These are phyloP conservation scores for Aspergillaceae sp. DNA, from an alignment of 2,329 filamentous ascomycete species.

Conservation along the genomic window DNA sequence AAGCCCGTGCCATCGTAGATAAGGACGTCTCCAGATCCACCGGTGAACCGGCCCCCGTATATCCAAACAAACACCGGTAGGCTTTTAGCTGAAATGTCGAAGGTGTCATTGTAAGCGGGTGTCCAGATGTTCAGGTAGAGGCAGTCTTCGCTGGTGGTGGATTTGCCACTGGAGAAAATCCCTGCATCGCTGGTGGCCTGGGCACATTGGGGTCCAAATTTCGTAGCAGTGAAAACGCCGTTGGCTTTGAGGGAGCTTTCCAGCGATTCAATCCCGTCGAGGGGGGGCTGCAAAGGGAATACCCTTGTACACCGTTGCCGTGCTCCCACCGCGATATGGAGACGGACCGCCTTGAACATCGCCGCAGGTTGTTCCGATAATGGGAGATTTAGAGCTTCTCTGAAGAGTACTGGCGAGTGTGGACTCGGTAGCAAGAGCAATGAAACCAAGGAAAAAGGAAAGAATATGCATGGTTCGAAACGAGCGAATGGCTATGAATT, in stretches of 20 bases:
- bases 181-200: conserved; percentile 11
- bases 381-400: not conserved
- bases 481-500: not conserved
- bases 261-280: conserved; percentile 6
- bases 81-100: conserved; percentile 9
- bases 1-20: conserved; percentile 16
- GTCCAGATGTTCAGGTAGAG: conserved; percentile 16
- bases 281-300: conserved; percentile 15
- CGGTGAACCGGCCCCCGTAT: conserved; percentile 11
- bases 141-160: conserved; percentile 20
- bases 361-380: conserved; percentile 9
- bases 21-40: conserved; percentile 9
- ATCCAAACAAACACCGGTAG: conserved; percentile 18
- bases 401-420: too few relatives aligned
- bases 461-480: not conserved
- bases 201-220: conserved; percentile 17
- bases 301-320: conserved; percentile 14
- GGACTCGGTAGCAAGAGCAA: too few relatives aligned
- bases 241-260: conserved; percentile 1
- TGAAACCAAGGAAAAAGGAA: not conserved
- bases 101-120: conserved; percentile 14
- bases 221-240: conserved; percentile 8
- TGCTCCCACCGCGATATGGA: conserved; percentile 12
- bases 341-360: conserved; percentile 16
- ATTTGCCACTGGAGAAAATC: conserved; percentile 24